Evolutionary conservation across 495 filamentous ascomycete species (phyloP), one percentile per base, ranked within the genome.

Genomic region (Xylaria grammica): DNA sequence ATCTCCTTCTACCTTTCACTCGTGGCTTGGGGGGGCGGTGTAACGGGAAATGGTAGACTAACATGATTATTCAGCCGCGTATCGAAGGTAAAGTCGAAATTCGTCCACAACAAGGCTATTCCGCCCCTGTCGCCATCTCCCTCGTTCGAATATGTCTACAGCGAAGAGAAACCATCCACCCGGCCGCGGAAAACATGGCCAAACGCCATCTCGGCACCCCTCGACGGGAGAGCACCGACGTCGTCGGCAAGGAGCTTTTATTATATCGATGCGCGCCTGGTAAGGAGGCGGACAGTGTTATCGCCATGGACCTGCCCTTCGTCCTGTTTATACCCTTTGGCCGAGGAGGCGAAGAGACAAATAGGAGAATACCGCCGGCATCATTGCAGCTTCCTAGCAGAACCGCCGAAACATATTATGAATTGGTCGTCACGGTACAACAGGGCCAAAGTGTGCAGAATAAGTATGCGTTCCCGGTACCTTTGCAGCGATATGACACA

Each of bases 61-160:
- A 70, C 61, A 34, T 65, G 56, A 42, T 11, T 63, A 44, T 48
- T 20, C 72, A 97, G 92, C 95, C 95, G 64, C 88, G 95, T 68
- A 92, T 99, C 78, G 93, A 97, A 80, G 95, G 95, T 61, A 97
- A 96, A 78, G 95, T 99, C 75, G 95, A 99, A 80, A 96, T 99
- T 67, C 89, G 95, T 60, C 96, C 95, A 36, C 84, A 84, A 67
- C 80, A 86, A 40, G 95, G 95, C 40, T 86, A 90, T 69, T 91
- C 92, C 30, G 92, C 92, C 10, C 92, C 95, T 20, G 93, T 98
- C 76, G 85, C 86, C 68, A 85, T 99, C 62, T 97, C 95, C 32
- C 88, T 97, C 69, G 95, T 99, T 65, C 93, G 93, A 68, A 95
- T 99, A 77, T 92, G 90, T 65, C 87, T 99, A 56, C 91, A 95